These are phyloP conservation scores for Fusarium musae DNA, from an alignment of 2,329 filamentous ascomycete genomes.

Conservation along the genomic window DNA sequence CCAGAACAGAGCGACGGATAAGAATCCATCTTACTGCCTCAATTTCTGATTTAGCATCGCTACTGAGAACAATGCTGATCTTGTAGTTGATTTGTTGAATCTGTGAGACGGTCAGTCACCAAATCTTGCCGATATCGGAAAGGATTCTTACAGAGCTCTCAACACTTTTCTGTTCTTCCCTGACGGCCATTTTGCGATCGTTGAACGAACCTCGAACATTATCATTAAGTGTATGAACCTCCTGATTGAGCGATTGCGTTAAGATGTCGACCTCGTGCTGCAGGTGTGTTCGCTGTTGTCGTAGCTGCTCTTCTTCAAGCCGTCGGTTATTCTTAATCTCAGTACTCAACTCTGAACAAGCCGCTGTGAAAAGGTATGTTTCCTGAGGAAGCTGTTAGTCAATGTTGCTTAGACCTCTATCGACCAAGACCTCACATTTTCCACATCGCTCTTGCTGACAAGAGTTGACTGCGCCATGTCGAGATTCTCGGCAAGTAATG, in stretches of 20 bases:
- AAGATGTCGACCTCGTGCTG: slow-evolving; percentile 97
- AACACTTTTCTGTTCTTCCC: slow-evolving; percentile 85
- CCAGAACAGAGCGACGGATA: slow-evolving; percentile 70
- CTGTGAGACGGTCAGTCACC: slow-evolving; percentile 51
- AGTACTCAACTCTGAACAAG: slow-evolving; percentile 89
- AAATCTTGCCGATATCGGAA: neutral
- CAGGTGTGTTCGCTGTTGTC: slow-evolving; percentile 83
- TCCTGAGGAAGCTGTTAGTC: slow-evolving; percentile 61
- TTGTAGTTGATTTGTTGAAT: slow-evolving; percentile 97
- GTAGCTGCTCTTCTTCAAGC: slow-evolving; percentile 80
- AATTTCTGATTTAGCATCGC: slow-evolving; percentile 90
- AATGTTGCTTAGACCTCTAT: neutral
- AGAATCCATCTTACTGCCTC: slow-evolving; percentile 90
- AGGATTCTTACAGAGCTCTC: slow-evolving; percentile 75
- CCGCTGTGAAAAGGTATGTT: slow-evolving; percentile 91
- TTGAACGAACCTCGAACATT: slow-evolving; percentile 97
- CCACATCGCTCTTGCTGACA: slow-evolving; percentile 90
- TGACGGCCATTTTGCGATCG: slow-evolving; percentile 90
- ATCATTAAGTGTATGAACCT: slow-evolving; percentile 83
- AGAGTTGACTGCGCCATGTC: slow-evolving; percentile 82
- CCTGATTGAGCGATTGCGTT: slow-evolving; percentile 84
- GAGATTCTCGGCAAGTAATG: slow-evolving; percentile 80
- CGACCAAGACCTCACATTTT: slow-evolving; percentile 68
- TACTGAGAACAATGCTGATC: slow-evolving; percentile 89
- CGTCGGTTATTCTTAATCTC: slow-evolving; percentile 85